Conservation (phyloP, 257 asterid genomes). For the Dorcoceras hygrometricum region DNA sequence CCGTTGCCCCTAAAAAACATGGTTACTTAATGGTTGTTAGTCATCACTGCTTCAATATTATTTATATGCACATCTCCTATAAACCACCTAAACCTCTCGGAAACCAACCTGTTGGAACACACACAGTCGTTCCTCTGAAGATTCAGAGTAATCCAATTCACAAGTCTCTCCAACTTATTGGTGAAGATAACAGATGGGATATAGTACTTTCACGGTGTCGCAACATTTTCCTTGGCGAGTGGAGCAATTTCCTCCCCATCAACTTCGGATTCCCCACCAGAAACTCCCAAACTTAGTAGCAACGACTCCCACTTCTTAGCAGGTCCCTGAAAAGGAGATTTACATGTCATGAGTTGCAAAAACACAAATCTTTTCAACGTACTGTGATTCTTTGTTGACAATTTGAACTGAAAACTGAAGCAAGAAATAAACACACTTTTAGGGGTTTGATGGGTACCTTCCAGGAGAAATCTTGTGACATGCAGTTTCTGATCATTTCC, state of each 20-base stretch:
- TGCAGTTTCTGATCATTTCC: slow-evolving; percentile 83
- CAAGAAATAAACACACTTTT: not conserved
- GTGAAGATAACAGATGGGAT: not conserved
- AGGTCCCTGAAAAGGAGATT: slow-evolving; percentile 50
- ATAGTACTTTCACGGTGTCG: slow-evolving; percentile 57
- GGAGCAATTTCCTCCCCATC: slow-evolving; percentile 90
- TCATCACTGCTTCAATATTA: not conserved
- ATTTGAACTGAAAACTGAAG: not conserved
- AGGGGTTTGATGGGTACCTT: slow-evolving; percentile 44
- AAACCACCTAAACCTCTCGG: not conserved
- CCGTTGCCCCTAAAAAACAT: not conserved
- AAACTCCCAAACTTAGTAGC: slow-evolving; percentile 65
- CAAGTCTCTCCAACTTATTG: not conserved
- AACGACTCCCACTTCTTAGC: slow-evolving; percentile 82
- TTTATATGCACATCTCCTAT: not conserved
- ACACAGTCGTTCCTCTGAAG: not conserved
- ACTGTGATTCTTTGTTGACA: not conserved
- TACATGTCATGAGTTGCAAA: not conserved
- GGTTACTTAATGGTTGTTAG: not conserved
- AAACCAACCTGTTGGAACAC: not conserved
- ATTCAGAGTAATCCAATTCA: slow-evolving; percentile 3
- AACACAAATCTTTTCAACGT: not conserved
- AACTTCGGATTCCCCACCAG: slow-evolving; percentile 60
- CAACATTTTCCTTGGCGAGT: slow-evolving; percentile 76
- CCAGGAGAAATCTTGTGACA: slow-evolving; percentile 95